phyloP scores from a whole-genome alignment of 2,329 filamentous ascomycete species.

The Hymenoscyphus occultus region DNA sequence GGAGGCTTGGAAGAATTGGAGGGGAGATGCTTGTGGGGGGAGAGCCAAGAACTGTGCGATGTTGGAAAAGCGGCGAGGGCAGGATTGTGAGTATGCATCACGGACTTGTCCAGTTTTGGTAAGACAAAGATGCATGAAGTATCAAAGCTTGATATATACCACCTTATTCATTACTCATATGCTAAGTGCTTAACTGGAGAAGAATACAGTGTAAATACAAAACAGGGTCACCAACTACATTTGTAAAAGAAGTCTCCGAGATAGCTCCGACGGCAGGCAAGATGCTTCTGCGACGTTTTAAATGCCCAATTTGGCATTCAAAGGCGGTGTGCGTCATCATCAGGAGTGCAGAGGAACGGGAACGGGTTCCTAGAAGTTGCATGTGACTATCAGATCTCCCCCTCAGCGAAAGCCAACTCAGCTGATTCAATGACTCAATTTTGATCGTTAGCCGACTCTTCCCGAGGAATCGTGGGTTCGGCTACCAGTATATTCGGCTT shows the following conservation, averaged over 20 bases:
- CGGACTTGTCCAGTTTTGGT: neutral
- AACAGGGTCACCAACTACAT: neutral
- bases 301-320: neutral
- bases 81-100: neutral
- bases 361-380: neutral
- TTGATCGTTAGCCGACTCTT: neutral
- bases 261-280: neutral
- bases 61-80: neutral
- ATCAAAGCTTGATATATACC: neutral
- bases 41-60: neutral
- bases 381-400: neutral
- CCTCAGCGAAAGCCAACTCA: neutral
- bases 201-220: neutral
- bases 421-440: neutral
- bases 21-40: neutral
- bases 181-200: neutral
- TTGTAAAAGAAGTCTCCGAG: neutral
- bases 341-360: neutral
- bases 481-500: neutral
- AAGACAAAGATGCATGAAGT: neutral
- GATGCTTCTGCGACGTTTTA: neutral
- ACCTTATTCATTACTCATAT: neutral
- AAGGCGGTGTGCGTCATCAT: neutral
- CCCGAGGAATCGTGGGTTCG: neutral
- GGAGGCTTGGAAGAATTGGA: conserved; percentile 2